Evolutionary conservation across 805 yeast species (phyloP).

Genomic region (Candida tammaniensis): DNA sequence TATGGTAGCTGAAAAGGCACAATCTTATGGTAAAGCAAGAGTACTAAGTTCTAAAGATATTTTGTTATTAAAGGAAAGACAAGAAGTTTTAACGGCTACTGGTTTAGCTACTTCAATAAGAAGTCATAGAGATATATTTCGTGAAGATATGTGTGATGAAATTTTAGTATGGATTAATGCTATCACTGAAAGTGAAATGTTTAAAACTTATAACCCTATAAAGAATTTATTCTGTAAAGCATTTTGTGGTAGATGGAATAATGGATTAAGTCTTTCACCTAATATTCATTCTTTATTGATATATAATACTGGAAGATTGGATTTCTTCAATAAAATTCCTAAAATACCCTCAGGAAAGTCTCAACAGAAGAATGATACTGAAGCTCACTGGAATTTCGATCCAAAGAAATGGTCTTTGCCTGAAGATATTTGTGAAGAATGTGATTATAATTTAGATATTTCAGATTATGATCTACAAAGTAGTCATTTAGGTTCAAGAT

Average conservation of each 20-base stretch:
- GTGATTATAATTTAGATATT: slow-evolving; percentile 40
- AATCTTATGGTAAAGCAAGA: slow-evolving; percentile 63
- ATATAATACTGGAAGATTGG: slow-evolving; percentile 32
- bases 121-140: slow-evolving; percentile 63
- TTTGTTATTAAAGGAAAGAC: slow-evolving; percentile 48
- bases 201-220: slow-evolving; percentile 44
- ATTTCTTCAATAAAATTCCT: slow-evolving; percentile 36
- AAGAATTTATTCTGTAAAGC: slow-evolving; percentile 55
- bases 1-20: slow-evolving; percentile 67
- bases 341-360: slow-evolving; percentile 22
- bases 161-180: slow-evolving; percentile 65
- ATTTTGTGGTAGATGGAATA: slow-evolving; percentile 59
- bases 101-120: slow-evolving; percentile 68
- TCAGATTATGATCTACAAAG: slow-evolving; percentile 23
- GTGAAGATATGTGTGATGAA: slow-evolving; percentile 80
- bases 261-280: slow-evolving; percentile 39
- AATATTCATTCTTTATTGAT: slow-evolving; percentile 8
- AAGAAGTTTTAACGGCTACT: slow-evolving; percentile 55
- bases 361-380: slow-evolving; percentile 4
- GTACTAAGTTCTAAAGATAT: slow-evolving; percentile 59
- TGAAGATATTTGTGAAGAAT: slow-evolving; percentile 38
- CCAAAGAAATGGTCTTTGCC: slow-evolving; percentile 49
- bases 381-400: slow-evolving; percentile 37
- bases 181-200: slow-evolving; percentile 52
- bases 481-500: slow-evolving; percentile 48